Evolutionary conservation across 805 yeast genomes (phyloP), one percentile per base, ranked within the genome.

Genomic region (Ogataea trehaloabstinens): DNA sequence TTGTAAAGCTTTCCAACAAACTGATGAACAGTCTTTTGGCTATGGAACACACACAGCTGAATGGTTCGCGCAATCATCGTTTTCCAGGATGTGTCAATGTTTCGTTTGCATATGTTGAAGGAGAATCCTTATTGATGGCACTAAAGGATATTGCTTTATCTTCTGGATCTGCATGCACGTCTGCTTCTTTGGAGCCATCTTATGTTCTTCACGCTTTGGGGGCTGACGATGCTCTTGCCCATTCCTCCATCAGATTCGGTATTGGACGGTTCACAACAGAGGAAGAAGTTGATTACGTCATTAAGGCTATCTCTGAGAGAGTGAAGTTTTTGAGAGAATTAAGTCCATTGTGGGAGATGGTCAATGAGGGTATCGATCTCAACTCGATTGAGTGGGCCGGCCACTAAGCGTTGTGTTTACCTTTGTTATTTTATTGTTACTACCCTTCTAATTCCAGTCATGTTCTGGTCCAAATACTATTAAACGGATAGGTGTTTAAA

Each of bases 261-360:
- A 79, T 93, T 57, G 98, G 99, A 45, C 76, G 99, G 61, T 93
- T 91, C 67, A 91, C 98, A 35, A 93, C 99, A 12, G 96, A 90
- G 54, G 95, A 79, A 36, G 99, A 93, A 67, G 78, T 93, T 38
- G 98, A 93, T 60, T 93, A 90, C 59, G 99, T 93, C 34, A 74
- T 93, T 48, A 71, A 83, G 42, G 96, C 96, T 11, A 87, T 93
- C 42, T 73, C 78, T 40, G 90, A 87, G 61, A 80, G 97, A 65
- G 98, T 93, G 39, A 82, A 81, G 48, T 88, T 88, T 67, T 75
- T 93, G 60, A 80, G 99, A 66, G 91, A 89, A 58, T 73, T 93
- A 67, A 81, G 93, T 41, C 99, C 99, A 34, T 72, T 93, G 55
- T 93, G 98, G 98, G 99, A 93, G 70, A 90, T 93, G 98, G 96